These are phyloP conservation scores for Clonostachys chloroleuca DNA, from an alignment of 2,329 filamentous ascomycete genomes.

Conservation along the genomic window DNA sequence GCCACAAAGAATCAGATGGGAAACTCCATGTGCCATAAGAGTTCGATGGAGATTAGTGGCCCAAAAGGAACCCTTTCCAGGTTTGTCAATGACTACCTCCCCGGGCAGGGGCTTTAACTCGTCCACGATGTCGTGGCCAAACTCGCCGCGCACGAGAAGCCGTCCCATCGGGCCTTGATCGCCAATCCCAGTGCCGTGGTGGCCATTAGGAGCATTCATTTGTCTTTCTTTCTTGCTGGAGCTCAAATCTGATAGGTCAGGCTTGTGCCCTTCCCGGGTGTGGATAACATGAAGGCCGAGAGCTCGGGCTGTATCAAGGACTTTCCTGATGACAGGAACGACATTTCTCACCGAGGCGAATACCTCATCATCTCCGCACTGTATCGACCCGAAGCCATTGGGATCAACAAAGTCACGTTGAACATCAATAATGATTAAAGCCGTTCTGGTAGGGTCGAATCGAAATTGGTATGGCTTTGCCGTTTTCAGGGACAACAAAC, in stretches of 20 bases:
- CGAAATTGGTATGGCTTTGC: conserved; percentile 19
- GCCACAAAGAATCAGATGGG: conserved; percentile 51
- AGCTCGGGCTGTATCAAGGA: conserved; percentile 33
- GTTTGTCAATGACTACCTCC: conserved; percentile 53
- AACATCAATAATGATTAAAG: conserved; percentile 50
- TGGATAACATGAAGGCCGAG: conserved; percentile 36
- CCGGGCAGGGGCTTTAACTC: conserved; percentile 43
- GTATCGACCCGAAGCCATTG: conserved; percentile 41
- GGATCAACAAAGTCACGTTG: conserved; percentile 44
- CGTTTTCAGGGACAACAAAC: not conserved
- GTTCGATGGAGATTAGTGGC: conserved; percentile 47
- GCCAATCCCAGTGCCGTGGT: conserved; percentile 37
- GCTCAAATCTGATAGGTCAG: conserved; percentile 46
- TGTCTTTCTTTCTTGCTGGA: conserved; percentile 45
- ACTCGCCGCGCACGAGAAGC: conserved; percentile 46
- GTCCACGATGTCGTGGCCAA: conserved; percentile 50
- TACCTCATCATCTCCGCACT: conserved; percentile 31
- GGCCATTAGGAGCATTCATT: conserved; percentile 32
- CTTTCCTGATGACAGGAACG: conserved; percentile 31
- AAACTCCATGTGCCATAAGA: conserved; percentile 49
- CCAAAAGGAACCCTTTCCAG: conserved; percentile 56
- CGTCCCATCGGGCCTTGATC: conserved; percentile 48
- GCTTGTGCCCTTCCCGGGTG: conserved; percentile 46
- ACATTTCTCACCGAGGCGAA: conserved; percentile 30
- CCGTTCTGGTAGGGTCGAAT: conserved; percentile 34